Conservation (phyloP, 768 basidiomycete genomes). For the Tulasnella sp. region DNA sequence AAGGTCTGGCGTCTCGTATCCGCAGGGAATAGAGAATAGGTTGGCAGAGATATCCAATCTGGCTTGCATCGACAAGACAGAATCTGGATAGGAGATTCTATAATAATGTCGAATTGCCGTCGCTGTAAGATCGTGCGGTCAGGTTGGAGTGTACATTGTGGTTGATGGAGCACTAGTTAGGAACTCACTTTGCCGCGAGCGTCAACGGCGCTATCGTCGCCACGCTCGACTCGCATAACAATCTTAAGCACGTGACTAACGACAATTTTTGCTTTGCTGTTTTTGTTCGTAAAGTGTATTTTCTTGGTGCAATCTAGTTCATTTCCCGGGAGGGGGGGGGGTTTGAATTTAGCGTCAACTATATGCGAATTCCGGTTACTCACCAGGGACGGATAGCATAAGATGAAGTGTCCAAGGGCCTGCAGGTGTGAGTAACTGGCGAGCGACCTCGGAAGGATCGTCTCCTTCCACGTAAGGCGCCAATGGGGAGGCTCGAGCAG, state of each 20-base stretch:
- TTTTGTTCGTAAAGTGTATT: conserved; percentile 69
- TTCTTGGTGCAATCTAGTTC: conserved; percentile 26
- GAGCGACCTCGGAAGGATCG: background rate
- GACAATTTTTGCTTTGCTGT: conserved; percentile 57
- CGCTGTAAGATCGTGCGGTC: conserved; percentile 19
- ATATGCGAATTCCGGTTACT: background rate
- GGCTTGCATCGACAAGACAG: conserved; percentile 79
- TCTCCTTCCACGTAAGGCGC: conserved; percentile 34
- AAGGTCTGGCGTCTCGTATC: background rate
- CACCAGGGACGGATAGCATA: conserved; percentile 8
- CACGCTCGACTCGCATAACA: conserved; percentile 68
- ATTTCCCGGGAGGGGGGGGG: background rate
- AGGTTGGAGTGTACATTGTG: background rate
- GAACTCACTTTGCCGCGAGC: conserved; percentile 45
- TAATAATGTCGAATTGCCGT: conserved; percentile 76
- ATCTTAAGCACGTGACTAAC: conserved; percentile 71
- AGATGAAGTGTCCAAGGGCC: conserved; percentile 8
- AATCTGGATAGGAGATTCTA: conserved; percentile 75
- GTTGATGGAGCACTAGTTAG: background rate
- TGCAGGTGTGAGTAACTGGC: background rate
- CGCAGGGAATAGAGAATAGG: conserved; percentile 10
- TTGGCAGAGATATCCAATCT: conserved; percentile 52
- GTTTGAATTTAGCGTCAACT: background rate
- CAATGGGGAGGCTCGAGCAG: conserved; percentile 33
- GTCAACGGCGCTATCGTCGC: conserved; percentile 53